Base-by-base conservation (phyloP, 2,329 filamentous ascomycete genomes). In the Lasiodiplodia theobromae region DNA sequence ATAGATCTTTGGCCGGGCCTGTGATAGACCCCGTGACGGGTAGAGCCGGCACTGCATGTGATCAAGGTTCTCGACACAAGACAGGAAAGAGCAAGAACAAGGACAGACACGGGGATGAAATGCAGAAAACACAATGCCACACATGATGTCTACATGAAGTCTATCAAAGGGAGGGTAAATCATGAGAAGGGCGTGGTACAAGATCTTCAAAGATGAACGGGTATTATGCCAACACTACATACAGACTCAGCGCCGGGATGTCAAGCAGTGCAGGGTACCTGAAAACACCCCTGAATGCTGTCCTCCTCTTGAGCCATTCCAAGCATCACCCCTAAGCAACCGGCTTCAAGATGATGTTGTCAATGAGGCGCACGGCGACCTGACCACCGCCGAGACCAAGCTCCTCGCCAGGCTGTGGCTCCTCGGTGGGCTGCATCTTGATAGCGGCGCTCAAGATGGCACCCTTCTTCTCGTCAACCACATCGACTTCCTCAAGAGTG, bases 371-470 rank as follows among this genome's bases (percentile, higher is more conserved):
- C 58, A 99, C 96, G 0, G 89, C 78, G 18, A 92, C 92, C 1
- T 91, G 90, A 3, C 89, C 90, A 67, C 87, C 88, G 3, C 94
- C 94, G 31, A 94, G 79, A 4, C 87, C 88, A 34, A 84, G 79
- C 72, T 94, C 89, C 78, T 98, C 94, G 0, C 87, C 92, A 6
- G 88, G 82, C 60, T 84, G 85, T 0, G 90, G 85, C 64, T 88
- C 85, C 76, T 96, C 92, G 1, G 97, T 83, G 0, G 94, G 92
- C 56, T 93, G 78, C 91, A 99, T 97, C 81, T 92, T 96, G 69
- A 99, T 84, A 0, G 96, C 96, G 3, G 93, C 94, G 77, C 95
- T 98, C 68, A 99, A 80, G 44, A 99, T 91, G 0, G 91, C 94
- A 1, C 95, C 95, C 71, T 84, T 88, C 0, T 82, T 80, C 0